phyloP scores from a whole-genome alignment of 345 rosid species.

The Pugionium dolabratum region DNA sequence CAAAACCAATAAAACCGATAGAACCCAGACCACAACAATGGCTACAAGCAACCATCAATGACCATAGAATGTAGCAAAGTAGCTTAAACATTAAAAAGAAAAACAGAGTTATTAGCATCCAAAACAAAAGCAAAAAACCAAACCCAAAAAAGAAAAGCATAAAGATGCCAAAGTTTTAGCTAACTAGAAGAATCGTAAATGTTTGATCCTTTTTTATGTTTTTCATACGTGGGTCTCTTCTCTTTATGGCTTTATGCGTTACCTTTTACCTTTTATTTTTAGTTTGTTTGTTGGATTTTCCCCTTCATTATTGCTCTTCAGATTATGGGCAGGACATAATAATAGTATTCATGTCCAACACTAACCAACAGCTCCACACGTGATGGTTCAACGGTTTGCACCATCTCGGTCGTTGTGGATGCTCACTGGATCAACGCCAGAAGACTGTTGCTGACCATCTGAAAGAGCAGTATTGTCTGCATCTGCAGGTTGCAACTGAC shows the following conservation, averaged over 20 bases:
- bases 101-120: conserved; percentile 26
- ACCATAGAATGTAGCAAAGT: conserved; percentile 26
- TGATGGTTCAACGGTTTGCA: conserved; percentile 36
- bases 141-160: conserved; percentile 26
- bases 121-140: conserved; percentile 15
- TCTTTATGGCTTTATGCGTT: conserved; percentile 27
- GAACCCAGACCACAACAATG: conserved; percentile 23
- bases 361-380: conserved; percentile 31
- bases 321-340: conserved; percentile 32
- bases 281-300: conserved; percentile 4
- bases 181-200: conserved; percentile 37
- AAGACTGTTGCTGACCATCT: conserved; percentile 27
- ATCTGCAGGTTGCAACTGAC: conserved; percentile 23
- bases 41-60: conserved; percentile 30
- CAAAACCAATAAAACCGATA: conserved; percentile 21
- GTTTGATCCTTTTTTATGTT: conserved; percentile 35
- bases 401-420: conserved; percentile 27
- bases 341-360: conserved; percentile 31
- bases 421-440: conserved; percentile 10
- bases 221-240: conserved; percentile 25
- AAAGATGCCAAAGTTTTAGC: conserved; percentile 31
- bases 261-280: neutral
- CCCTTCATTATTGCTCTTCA: conserved; percentile 37
- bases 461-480: conserved; percentile 3
- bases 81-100: conserved; percentile 17